These are phyloP conservation scores for Globisporangium parvum DNA, from an alignment of 352 stramenopile species.

Conservation along the genomic window DNA sequence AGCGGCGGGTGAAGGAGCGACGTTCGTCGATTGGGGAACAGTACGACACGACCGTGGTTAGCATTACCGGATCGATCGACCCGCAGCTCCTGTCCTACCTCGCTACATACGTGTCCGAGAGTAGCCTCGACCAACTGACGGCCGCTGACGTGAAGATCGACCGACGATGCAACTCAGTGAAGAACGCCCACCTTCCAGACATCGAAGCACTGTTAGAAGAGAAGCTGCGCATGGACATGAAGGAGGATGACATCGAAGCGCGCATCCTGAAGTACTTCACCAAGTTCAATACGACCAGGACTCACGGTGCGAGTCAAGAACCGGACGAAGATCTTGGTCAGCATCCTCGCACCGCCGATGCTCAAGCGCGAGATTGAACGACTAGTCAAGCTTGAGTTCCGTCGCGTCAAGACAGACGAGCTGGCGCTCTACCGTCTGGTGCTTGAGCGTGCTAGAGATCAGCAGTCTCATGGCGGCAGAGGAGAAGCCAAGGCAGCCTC, in stretches of 20 bases:
- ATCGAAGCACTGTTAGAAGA: background rate
- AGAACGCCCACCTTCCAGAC: background rate
- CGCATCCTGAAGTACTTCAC: background rate
- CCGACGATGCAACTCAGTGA: background rate
- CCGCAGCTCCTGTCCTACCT: background rate
- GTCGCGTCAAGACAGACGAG: conserved; percentile 7
- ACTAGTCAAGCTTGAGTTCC: conserved; percentile 11
- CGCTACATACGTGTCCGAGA: background rate
- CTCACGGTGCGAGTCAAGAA: background rate
- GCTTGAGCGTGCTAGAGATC: conserved; percentile 4
- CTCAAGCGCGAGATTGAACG: conserved; percentile 13
- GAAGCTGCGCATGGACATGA: background rate
- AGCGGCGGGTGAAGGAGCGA: background rate
- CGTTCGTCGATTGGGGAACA: background rate
- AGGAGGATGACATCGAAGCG: background rate
- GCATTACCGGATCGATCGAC: background rate
- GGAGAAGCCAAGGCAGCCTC: background rate
- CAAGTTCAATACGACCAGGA: background rate
- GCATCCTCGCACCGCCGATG: conserved; percentile 11
- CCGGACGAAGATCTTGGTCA: conserved; percentile 7
- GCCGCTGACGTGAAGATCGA: background rate
- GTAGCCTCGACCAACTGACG: background rate
- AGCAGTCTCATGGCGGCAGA: background rate
- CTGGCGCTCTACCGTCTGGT: conserved; percentile 11
- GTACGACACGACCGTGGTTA: background rate